Evolutionary conservation across 73 alveolate genomes (phyloP).

Genomic region (Paramecium sexaurelia): DNA sequence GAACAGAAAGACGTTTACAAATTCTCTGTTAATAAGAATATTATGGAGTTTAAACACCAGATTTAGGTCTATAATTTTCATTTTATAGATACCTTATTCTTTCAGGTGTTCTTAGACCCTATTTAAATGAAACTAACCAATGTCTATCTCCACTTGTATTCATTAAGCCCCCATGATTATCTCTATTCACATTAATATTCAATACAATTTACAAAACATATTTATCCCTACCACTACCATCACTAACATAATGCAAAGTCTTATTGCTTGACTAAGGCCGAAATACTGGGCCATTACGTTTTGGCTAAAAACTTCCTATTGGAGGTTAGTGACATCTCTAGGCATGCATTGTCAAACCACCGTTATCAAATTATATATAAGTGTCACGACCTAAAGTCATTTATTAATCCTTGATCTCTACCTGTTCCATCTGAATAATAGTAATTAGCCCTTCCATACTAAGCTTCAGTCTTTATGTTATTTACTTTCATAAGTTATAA

Average conservation of each 20-base stretch:
- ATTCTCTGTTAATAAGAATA: not conserved
- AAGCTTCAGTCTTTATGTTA: constrained; percentile 17
- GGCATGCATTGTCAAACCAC: constrained; percentile 42
- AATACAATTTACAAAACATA: constrained; percentile 49
- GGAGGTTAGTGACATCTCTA: constrained; percentile 3
- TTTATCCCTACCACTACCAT: constrained; percentile 66
- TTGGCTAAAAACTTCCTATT: constrained; percentile 44
- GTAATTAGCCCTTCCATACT: constrained; percentile 30
- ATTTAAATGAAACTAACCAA: constrained; percentile 26
- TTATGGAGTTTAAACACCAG: constrained; percentile 8
- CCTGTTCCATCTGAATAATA: constrained; percentile 55
- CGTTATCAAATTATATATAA: constrained; percentile 47
- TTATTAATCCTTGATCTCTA: not conserved
- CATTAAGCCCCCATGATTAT: constrained; percentile 38
- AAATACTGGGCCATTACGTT: not conserved
- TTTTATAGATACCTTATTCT: not conserved
- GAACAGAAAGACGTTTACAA: constrained; percentile 33
- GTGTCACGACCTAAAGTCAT: constrained; percentile 49
- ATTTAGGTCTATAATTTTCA: constrained; percentile 25
- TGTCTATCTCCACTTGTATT: constrained; percentile 21
- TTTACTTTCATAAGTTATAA: not conserved
- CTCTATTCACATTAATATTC: not conserved
- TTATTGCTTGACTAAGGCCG: constrained; percentile 26
- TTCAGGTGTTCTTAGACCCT: constrained; percentile 32
- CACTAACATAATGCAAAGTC: constrained; percentile 54